Base-by-base conservation (phyloP, 1,139 yeast species). In the Lodderomyces margitis region DNA sequence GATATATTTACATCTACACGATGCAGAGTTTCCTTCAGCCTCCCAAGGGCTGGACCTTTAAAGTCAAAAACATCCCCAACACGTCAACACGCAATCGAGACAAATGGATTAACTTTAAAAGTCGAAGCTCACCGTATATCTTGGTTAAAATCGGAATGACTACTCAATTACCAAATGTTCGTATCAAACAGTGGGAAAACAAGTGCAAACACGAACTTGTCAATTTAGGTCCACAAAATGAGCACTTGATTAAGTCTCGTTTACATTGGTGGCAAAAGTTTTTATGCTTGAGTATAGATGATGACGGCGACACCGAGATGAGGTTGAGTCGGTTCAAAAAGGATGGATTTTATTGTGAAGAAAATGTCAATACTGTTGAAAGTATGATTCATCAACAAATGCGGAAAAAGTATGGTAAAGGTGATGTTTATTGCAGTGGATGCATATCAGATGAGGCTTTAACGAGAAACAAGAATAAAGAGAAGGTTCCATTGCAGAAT, bases 131-230 rank as follows among this genome's bases (percentile, higher is more conserved):
- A 19, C 54, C 59, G 7, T 62, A 65, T 38, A 66, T 75, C 1
- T 58, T 80, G 20, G 58, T 80, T 14, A 80, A 80, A 45, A 71
- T 80, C 3, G 86, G 86, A 0, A 70, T 68, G 68, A 80, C 86
- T 0, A 69, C 77, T 2, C 73, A 70, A 34, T 55, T 64, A 0
- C 81, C 80, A 0, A 46, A 47, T 5, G 53, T 52, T 2, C 55
- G 86, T 37, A 52, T 80, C 21, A 54, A 54, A 37, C 83, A 80
- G 52, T 80, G 86, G 86, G 74, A 71, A 51, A 57, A 53, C 2
- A 71, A 78, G 49, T 80, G 86, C 50, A 62, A 65, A 9, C 83
- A 78, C 44, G 63, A 71, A 21, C 30, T 49, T 33, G 35, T 45
- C 12, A 47, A 48, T 21, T 7, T 49, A 4, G 45, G 45, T 5